phyloP scores from a whole-genome alignment of 2,329 filamentous ascomycete genomes.

The Zasmidium citrigriseum region DNA sequence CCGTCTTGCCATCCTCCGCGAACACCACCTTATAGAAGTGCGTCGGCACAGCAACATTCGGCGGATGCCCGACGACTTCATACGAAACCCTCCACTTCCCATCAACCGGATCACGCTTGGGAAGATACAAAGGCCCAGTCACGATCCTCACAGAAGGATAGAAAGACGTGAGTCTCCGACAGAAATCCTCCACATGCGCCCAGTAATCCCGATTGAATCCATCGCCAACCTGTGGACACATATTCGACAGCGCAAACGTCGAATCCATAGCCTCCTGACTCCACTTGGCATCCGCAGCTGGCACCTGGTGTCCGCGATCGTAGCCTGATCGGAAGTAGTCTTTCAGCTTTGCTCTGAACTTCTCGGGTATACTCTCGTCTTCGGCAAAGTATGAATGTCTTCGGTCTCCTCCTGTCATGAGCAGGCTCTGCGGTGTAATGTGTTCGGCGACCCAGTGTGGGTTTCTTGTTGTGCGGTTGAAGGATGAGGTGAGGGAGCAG shows the following conservation, averaged over 20 bases:
- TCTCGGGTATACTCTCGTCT: conserved; percentile 74
- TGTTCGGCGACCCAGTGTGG: conserved; percentile 92
- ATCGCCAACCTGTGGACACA: conserved; percentile 97
- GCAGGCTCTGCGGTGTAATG: conserved; percentile 85
- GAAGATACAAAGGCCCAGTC: conserved; percentile 91
- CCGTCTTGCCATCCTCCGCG: conserved; percentile 73
- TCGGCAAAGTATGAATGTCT: conserved; percentile 82
- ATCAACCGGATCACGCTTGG: conserved; percentile 75
- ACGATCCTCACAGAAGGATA: conserved; percentile 91
- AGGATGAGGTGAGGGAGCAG: conserved; percentile 78
- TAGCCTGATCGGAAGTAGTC: conserved; percentile 96
- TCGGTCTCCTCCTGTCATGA: conserved; percentile 74
- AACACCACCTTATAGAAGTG: conserved; percentile 99
- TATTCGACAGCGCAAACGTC: conserved; percentile 91
- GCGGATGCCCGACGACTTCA: conserved; percentile 91
- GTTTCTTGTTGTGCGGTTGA: conserved; percentile 87
- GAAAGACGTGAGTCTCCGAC: conserved; percentile 72
- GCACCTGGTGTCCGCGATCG: conserved; percentile 95
- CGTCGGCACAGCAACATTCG: conserved; percentile 92
- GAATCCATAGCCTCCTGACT: conserved; percentile 91
- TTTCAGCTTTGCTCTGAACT: conserved; percentile 85
- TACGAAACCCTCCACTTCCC: conserved; percentile 95
- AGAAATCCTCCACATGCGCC: conserved; percentile 98
- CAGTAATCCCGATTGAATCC: conserved; percentile 99
- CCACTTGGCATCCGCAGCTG: conserved; percentile 95